phyloP scores from a whole-genome alignment of 2,329 filamentous ascomycete species.

The Fonsecaea erecta region DNA sequence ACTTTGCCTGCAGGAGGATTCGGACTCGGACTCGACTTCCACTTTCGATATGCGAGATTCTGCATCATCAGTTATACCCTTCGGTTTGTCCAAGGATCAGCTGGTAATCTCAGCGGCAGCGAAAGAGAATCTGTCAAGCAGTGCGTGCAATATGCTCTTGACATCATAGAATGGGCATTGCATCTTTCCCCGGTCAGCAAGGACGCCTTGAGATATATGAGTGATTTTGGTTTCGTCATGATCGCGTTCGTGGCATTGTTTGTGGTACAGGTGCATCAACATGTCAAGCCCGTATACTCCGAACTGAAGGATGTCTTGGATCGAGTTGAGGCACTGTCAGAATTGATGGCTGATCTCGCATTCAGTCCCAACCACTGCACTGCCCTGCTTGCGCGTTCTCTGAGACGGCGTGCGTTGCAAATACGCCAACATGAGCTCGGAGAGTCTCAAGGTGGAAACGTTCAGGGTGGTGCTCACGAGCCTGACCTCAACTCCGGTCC shows the following conservation, averaged over 20 bases:
- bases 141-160: not conserved
- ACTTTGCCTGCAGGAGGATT: not conserved
- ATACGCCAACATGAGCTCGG: not conserved
- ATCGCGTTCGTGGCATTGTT: conserved; percentile 8
- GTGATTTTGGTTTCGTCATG: conserved; percentile 12
- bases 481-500: not conserved
- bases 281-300: not conserved
- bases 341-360: not conserved
- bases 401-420: not conserved
- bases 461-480: not conserved
- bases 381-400: not conserved
- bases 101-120: not conserved
- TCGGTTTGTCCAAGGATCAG: not conserved
- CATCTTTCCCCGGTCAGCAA: conserved; percentile 4
- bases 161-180: not conserved
- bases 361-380: not conserved
- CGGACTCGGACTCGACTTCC: not conserved
- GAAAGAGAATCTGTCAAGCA: conserved; percentile 1
- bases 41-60: conserved; percentile 1
- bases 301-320: not conserved
- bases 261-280: not conserved
- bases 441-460: not conserved
- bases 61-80: conserved; percentile 1
- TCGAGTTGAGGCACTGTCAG: not conserved
- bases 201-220: conserved; percentile 6